phyloP scores from a whole-genome alignment of 2,329 filamentous ascomycete species.

The Fusarium fujikuroi region DNA sequence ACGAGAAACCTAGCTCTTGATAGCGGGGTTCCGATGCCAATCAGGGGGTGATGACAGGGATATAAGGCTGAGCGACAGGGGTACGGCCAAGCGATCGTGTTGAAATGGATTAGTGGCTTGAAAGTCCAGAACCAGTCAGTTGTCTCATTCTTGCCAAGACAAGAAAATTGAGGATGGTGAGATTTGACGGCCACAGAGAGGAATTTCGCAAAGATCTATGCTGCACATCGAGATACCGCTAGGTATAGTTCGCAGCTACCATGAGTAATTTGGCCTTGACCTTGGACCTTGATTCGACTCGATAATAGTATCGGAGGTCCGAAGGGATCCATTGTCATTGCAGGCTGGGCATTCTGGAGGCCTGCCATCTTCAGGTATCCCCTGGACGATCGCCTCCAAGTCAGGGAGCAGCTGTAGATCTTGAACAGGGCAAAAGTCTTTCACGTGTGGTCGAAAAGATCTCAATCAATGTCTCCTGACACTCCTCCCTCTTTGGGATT shows the following conservation, averaged over 20 bases:
- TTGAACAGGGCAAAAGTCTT: conserved; percentile 17
- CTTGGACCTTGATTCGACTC: conserved; percentile 19
- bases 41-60: conserved; percentile 40
- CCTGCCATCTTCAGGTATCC: conserved; percentile 30
- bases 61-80: conserved; percentile 34
- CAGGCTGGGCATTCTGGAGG: conserved; percentile 23
- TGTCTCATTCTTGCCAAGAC: conserved; percentile 37
- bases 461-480: conserved; percentile 30
- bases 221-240: conserved; percentile 4
- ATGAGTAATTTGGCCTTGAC: conserved; percentile 6
- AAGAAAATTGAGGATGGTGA: conserved; percentile 32
- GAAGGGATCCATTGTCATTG: conserved; percentile 20
- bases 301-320: conserved; percentile 22
- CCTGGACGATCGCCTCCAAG: conserved; percentile 29
- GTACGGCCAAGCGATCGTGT: conserved; percentile 33
- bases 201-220: conserved; percentile 6
- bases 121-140: conserved; percentile 38
- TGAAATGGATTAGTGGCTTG: conserved; percentile 38
- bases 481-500: conserved; percentile 24
- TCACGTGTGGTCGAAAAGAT: conserved; percentile 14
- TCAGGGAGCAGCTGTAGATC: conserved; percentile 35
- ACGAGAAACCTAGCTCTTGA: conserved; percentile 20
- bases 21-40: conserved; percentile 39
- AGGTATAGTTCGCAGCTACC: conserved; percentile 14
- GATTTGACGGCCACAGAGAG: conserved; percentile 29